Evolutionary conservation across 177 flowering plant genomes (phyloP).

Genomic region (Vitis hybrid): DNA sequence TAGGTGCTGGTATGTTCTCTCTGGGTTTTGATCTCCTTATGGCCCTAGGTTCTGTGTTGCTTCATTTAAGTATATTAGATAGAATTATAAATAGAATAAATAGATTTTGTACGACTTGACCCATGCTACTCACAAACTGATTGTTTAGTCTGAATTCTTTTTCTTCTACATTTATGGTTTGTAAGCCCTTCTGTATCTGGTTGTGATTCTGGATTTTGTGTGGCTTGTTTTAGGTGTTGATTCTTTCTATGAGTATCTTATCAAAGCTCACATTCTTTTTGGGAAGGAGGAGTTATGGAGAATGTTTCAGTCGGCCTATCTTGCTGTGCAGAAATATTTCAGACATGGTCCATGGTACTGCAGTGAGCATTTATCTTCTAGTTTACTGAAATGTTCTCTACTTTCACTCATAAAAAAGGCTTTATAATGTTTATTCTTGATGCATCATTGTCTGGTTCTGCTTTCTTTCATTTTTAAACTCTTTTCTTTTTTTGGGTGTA

Average conservation of each 20-base stretch:
- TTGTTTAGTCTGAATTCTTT: slow-evolving; percentile 1
- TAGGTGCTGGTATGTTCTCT: slow-evolving; percentile 82
- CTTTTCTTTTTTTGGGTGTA: too few species aligned
- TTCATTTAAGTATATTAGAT: background rate
- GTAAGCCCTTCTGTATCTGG: slow-evolving; percentile 1
- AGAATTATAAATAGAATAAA: too few species aligned
- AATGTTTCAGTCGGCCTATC: slow-evolving; percentile 93
- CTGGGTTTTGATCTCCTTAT: background rate
- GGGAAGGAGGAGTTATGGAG: slow-evolving; percentile 95
- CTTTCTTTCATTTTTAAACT: too few species aligned
- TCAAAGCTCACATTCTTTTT: slow-evolving; percentile 91
- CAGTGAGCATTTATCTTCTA: slow-evolving; percentile 14
- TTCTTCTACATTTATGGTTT: slow-evolving; percentile 6
- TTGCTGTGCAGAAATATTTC: slow-evolving; percentile 92
- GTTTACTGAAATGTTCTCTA: background rate
- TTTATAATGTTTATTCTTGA: too few species aligned
- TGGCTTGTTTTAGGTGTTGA: slow-evolving; percentile 72
- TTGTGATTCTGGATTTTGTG: slow-evolving; percentile 5
- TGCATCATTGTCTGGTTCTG: too few species aligned
- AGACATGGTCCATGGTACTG: slow-evolving; percentile 95
- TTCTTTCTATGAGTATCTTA: slow-evolving; percentile 94
- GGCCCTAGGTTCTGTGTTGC: background rate
- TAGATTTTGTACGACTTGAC: too few species aligned
- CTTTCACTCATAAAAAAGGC: too few species aligned
- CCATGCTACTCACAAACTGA: background rate